A percentile compares a stretch with the other conserved stretches of the same genome.
phyloP scores from a whole-genome alignment of 2,329 filamentous ascomycete species.

The Ceratocystis diversiconidia region DNA sequence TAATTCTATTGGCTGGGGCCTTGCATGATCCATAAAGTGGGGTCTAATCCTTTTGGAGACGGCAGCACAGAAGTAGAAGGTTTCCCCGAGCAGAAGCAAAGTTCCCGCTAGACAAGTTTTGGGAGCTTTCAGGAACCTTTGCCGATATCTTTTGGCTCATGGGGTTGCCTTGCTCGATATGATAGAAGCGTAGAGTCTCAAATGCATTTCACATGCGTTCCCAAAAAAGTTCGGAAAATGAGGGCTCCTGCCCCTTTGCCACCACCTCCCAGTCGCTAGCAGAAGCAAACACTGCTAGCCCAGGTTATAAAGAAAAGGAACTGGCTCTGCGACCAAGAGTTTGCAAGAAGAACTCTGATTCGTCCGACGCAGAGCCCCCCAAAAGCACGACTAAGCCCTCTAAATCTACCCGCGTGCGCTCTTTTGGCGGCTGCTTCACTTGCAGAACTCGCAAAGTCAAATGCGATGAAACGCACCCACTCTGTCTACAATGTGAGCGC shows the following conservation, averaged over 20 bases:
- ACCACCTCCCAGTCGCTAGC: too few species aligned
- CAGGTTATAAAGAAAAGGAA: too few species aligned
- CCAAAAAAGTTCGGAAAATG: too few species aligned
- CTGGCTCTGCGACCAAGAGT: neutral
- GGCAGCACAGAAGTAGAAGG: neutral
- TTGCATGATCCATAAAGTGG: neutral
- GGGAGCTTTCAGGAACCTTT: neutral
- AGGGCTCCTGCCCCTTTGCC: too few species aligned
- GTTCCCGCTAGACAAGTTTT: neutral
- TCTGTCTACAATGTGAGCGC: constrained; percentile 8
- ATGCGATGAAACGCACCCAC: constrained; percentile 15
- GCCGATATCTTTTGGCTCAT: neutral
- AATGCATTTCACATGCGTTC: neutral
- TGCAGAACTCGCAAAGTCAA: constrained; percentile 16
- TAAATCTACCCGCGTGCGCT: constrained; percentile 6
- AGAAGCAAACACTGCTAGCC: too few species aligned
- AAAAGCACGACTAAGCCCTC: neutral
- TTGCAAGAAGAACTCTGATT: neutral
- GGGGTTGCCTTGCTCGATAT: neutral
- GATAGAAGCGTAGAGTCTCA: neutral
- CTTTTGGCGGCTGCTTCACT: constrained; percentile 15
- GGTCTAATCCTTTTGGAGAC: neutral
- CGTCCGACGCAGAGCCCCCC: neutral
- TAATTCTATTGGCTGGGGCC: neutral
- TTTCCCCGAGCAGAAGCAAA: neutral